Percentiles rank a stretch among this genome's conserved stretches.
These are phyloP conservation scores for Nepenthes alata DNA, from an alignment of 179 eudicot genomes.

Conservation along the genomic window DNA sequence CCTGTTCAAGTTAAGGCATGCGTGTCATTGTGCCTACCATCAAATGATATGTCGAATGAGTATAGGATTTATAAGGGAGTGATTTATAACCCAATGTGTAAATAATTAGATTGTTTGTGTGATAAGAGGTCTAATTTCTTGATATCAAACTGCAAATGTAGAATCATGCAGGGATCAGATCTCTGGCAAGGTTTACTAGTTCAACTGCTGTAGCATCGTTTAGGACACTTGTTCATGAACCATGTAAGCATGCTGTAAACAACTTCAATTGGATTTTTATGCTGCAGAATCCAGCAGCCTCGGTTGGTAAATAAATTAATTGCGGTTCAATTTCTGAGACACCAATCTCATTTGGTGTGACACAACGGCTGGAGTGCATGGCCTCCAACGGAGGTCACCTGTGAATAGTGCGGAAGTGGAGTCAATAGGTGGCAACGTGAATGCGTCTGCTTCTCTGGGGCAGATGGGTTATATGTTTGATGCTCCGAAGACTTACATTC, in stretches of 20 bases:
- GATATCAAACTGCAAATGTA: slow-evolving; percentile 11
- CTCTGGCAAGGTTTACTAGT: slow-evolving; percentile 50
- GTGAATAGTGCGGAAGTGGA: slow-evolving; percentile 90
- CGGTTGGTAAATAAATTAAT: slow-evolving; percentile 74
- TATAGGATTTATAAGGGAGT: no score
- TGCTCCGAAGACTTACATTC: slow-evolving; percentile 75
- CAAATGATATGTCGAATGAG: no score
- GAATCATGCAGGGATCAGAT: slow-evolving; percentile 35
- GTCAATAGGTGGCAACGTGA: slow-evolving; percentile 79
- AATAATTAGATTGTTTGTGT: neutral
- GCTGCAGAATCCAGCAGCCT: slow-evolving; percentile 70
- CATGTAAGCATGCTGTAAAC: neutral
- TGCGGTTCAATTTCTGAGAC: slow-evolving; percentile 82
- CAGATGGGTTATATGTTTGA: slow-evolving; percentile 81
- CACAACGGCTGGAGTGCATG: slow-evolving; percentile 94
- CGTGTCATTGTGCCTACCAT: no score
- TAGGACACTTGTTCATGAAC: slow-evolving; percentile 12
- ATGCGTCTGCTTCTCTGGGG: slow-evolving; percentile 72
- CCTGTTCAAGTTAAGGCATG: no score
- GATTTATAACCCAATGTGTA: no score
- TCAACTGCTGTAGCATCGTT: slow-evolving; percentile 52
- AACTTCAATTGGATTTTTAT: neutral
- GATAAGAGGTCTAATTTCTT: neutral
- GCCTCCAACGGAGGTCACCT: slow-evolving; percentile 90
- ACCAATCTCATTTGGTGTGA: slow-evolving; percentile 53